Conservation (phyloP, 768 basidiomycete genomes). For the Trametes coccinea region DNA sequence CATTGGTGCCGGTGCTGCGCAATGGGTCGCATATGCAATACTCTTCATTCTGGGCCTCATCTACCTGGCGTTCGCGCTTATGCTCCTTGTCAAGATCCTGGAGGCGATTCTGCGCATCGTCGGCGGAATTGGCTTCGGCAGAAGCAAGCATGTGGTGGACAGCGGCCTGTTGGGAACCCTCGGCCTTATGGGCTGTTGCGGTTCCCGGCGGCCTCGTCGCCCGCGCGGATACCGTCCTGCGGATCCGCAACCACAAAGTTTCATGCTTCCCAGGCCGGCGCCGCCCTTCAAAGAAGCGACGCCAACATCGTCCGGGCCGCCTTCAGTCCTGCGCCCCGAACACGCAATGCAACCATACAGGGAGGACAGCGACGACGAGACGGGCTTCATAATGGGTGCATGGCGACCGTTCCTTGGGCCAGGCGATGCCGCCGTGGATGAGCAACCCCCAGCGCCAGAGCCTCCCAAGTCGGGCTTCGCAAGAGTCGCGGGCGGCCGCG, state of each 20-base stretch:
- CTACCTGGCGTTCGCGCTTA: conserved; percentile 78
- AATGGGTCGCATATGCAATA: conserved; percentile 95
- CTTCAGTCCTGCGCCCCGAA: conserved; percentile 76
- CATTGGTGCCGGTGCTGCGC: conserved; percentile 75
- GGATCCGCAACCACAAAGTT: conserved; percentile 23
- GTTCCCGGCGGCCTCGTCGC: conserved; percentile 41
- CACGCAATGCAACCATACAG: conserved; percentile 74
- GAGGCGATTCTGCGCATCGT: conserved; percentile 82
- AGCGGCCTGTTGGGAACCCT: conserved; percentile 87
- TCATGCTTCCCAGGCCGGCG: conserved; percentile 28
- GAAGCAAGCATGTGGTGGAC: conserved; percentile 75
- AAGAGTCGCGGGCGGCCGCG: conserved; percentile 83
- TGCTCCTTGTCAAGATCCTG: conserved; percentile 81
- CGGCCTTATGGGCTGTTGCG: conserved; percentile 66
- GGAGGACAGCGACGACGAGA: conserved; percentile 79
- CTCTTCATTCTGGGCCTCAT: conserved; percentile 80
- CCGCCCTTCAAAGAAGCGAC: conserved; percentile 31
- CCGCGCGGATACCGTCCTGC: conserved; percentile 19
- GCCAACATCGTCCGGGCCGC: conserved; percentile 53
- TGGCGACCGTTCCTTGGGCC: conserved; percentile 75
- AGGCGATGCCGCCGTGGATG: conserved; percentile 49
- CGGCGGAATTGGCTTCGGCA: conserved; percentile 81
- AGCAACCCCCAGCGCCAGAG: conserved; percentile 33
- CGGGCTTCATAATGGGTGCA: conserved; percentile 90
- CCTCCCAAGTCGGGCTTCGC: conserved; percentile 66